Percentiles rank a stretch among this genome's conserved stretches.
Evolutionary conservation across 2,329 filamentous ascomycete genomes (phyloP).

Genomic region (Mycosphaerella arachidis): DNA sequence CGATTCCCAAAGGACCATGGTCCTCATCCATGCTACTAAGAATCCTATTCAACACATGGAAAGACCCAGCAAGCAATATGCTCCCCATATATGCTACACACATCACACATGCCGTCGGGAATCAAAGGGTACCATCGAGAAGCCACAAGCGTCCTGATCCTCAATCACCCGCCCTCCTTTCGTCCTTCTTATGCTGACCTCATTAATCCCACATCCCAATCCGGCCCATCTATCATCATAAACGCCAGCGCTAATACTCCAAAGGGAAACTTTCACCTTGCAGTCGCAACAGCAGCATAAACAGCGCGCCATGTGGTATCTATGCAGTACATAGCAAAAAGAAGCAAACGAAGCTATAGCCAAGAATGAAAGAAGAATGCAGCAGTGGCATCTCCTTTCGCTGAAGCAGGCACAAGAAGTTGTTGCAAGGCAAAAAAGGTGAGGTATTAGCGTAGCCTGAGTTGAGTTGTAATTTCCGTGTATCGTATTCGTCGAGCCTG

Average conservation of each 20-base stretch:
- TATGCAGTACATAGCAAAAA: neutral
- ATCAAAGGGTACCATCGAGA: too few species aligned
- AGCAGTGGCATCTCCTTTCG: neutral
- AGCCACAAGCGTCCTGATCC: too few species aligned
- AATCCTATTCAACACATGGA: neutral
- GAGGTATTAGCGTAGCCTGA: neutral
- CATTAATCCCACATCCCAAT: neutral
- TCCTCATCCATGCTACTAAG: neutral
- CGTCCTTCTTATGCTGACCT: neutral
- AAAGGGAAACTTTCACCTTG: neutral
- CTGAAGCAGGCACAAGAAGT: neutral
- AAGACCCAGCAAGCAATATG: neutral
- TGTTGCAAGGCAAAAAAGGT: neutral
- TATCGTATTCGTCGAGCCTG: neutral
- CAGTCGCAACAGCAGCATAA: neutral
- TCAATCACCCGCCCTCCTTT: neutral
- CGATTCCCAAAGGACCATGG: too few species aligned
- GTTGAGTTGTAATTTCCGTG: neutral
- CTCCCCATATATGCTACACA: neutral
- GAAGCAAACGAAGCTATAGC: neutral
- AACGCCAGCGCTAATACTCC: neutral
- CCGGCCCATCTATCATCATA: neutral
- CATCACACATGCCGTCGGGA: neutral
- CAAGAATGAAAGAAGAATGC: neutral
- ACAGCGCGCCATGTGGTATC: neutral